Evolutionary conservation across 257 asterid genomes (phyloP).

Genomic region (Solanum dulcamara): DNA sequence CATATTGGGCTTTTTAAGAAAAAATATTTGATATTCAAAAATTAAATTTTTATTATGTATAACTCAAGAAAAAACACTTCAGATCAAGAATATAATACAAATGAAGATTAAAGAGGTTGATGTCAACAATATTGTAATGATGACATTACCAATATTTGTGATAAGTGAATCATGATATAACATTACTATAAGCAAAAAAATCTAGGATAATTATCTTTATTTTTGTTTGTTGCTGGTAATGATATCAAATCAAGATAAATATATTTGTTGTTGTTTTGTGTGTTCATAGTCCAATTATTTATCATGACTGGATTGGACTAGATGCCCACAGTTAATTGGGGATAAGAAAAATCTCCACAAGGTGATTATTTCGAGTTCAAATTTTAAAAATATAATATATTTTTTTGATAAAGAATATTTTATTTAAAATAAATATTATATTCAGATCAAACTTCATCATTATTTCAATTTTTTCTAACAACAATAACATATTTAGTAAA

Average conservation of each 20-base stretch:
- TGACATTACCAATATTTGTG: not conserved
- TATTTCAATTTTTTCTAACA: too few species aligned
- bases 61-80: not conserved
- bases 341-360: too few species aligned
- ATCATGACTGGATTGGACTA: slow-evolving; percentile 5
- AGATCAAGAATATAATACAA: fast-evolving
- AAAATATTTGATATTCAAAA: too few species aligned
- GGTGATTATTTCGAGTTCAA: not conserved
- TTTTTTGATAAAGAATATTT: not conserved
- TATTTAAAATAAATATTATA: not conserved
- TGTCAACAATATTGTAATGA: not conserved
- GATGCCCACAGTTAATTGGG: not conserved
- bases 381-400: not conserved
- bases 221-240: not conserved
- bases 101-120: not conserved
- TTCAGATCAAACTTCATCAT: too few species aligned
- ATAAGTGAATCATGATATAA: not conserved
- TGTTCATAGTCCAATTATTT: slow-evolving; percentile 8
- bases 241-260: not conserved
- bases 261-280: not conserved
- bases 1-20: too few species aligned
- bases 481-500: not conserved
- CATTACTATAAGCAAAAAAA: not conserved
- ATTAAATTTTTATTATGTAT: too few species aligned
- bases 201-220: not conserved